Evolutionary conservation across 495 filamentous ascomycete species (phyloP).

Genomic region (Annulohypoxylon nitens): DNA sequence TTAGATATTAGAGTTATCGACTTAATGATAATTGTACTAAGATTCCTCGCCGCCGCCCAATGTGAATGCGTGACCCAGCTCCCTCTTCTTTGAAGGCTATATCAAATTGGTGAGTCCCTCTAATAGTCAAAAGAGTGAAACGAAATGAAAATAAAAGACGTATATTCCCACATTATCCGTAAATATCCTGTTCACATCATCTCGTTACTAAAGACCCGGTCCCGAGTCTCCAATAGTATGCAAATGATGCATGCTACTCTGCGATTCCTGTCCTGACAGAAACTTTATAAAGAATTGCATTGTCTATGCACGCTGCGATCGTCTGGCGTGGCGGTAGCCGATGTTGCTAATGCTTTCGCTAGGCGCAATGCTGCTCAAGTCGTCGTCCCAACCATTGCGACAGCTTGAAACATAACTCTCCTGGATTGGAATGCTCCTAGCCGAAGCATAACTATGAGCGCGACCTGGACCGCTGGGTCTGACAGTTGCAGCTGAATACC

Average conservation of each 20-base stretch:
- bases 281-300: neutral
- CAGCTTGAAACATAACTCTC: constrained; percentile 57
- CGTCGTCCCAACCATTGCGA: constrained; percentile 50
- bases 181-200: neutral
- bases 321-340: constrained; percentile 58
- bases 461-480: constrained; percentile 45
- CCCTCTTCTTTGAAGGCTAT: neutral
- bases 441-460: constrained; percentile 48
- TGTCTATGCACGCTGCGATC: constrained; percentile 33
- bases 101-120: constrained; percentile 9
- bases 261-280: constrained; percentile 3
- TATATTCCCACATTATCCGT: constrained; percentile 2
- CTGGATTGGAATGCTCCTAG: constrained; percentile 63
- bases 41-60: neutral
- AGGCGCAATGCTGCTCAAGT: constrained; percentile 66
- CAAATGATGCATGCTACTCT: neutral
- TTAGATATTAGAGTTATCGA: constrained; percentile 7
- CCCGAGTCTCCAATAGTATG: neutral
- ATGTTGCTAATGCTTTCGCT: constrained; percentile 78
- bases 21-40: neutral
- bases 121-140: neutral
- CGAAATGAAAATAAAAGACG: constrained; percentile 7
- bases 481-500: constrained; percentile 51
- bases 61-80: constrained; percentile 15
- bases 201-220: constrained; percentile 11